These are phyloP conservation scores for Debaryomycetaceae sp. DNA, from an alignment of 1,139 yeast genomes.

Conservation along the genomic window DNA sequence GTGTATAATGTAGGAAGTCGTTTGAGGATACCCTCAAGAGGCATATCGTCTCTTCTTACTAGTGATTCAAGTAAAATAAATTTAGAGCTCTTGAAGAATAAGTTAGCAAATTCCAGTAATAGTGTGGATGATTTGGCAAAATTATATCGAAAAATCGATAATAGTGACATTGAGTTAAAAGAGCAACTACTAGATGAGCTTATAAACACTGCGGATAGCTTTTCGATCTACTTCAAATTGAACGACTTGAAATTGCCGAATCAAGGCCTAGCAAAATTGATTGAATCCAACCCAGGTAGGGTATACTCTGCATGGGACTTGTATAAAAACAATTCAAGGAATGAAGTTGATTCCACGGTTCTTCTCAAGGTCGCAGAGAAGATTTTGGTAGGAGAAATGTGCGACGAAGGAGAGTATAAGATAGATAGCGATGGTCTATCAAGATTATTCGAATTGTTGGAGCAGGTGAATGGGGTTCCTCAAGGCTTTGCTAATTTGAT, in stretches of 20 bases:
- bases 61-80: slow-evolving; percentile 3
- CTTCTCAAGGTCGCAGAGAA: slow-evolving; percentile 18
- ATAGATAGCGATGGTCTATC: slow-evolving; percentile 7
- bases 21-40: background rate
- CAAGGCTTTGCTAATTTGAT: background rate
- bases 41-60: slow-evolving; percentile 1
- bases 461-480: background rate
- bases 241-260: slow-evolving; percentile 13
- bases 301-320: slow-evolving; percentile 36
- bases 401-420: slow-evolving; percentile 9
- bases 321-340: slow-evolving; percentile 20
- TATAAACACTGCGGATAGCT: slow-evolving; percentile 5
- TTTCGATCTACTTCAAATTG: slow-evolving; percentile 7
- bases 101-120: slow-evolving; percentile 5
- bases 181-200: slow-evolving; percentile 9
- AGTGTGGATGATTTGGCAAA: slow-evolving; percentile 9
- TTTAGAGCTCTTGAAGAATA: slow-evolving; percentile 2
- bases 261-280: slow-evolving; percentile 21
- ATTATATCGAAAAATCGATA: slow-evolving; percentile 9
- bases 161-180: slow-evolving; percentile 9
- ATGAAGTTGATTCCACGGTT: slow-evolving; percentile 9
- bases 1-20: background rate
- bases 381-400: slow-evolving; percentile 20
- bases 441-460: slow-evolving; percentile 4
- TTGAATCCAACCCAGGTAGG: slow-evolving; percentile 39